Evolutionary conservation across 768 basidiomycete genomes (phyloP).

Genomic region (Udeniomyces megalosporus): DNA sequence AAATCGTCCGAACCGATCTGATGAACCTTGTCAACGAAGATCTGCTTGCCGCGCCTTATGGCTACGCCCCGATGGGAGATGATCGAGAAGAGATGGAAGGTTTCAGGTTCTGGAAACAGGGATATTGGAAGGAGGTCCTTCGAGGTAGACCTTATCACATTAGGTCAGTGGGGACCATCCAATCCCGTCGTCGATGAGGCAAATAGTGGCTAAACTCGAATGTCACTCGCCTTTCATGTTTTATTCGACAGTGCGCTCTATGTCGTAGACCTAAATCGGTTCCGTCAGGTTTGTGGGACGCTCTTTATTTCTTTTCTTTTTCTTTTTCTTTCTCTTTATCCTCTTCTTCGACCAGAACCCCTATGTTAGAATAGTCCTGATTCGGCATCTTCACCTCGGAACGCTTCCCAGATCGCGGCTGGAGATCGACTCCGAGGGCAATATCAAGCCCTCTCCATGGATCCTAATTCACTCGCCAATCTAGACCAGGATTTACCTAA

Average conservation of each 20-base stretch:
- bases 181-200: neutral
- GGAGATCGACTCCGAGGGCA: constrained; percentile 43
- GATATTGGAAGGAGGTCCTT: constrained; percentile 65
- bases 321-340: constrained; percentile 15
- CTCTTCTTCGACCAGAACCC: too few relatives aligned
- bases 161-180: constrained; percentile 39
- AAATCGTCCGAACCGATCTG: constrained; percentile 86
- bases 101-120: constrained; percentile 96
- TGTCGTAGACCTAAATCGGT: constrained; percentile 84
- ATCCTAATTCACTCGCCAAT: constrained; percentile 64
- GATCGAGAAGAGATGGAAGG: constrained; percentile 92
- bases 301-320: constrained; percentile 31
- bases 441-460: constrained; percentile 84
- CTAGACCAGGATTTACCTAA: constrained; percentile 66
- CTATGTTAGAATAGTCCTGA: too few relatives aligned
- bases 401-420: constrained; percentile 41
- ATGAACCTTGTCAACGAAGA: constrained; percentile 88
- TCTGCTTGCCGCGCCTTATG: constrained; percentile 82
- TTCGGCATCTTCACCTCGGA: too few relatives aligned
- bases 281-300: constrained; percentile 53
- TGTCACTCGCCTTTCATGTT: neutral
- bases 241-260: constrained; percentile 58
- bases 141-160: constrained; percentile 82
- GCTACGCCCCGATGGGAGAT: constrained; percentile 94
- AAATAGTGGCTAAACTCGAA: neutral